Base-by-base conservation (phyloP, 306 rosid genomes). In the Gleditsia sinensis region DNA sequence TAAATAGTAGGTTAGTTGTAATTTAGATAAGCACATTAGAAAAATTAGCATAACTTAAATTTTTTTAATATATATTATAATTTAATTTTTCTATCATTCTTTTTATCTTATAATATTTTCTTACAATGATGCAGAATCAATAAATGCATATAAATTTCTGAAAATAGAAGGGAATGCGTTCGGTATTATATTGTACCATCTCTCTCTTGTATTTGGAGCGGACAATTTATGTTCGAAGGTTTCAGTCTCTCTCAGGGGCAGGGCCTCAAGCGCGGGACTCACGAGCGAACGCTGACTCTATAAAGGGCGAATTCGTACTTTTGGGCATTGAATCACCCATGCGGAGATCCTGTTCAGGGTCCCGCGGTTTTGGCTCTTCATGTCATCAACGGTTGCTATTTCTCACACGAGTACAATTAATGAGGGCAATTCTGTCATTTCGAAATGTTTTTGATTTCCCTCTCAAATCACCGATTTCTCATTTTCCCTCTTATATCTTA, bases 301-400 rank as follows among this genome's bases (percentile, higher is more conserved):
- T 34, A 45, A 60, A 74, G 71, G 80, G 20, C 2, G 43, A 64
- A 76, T 72, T 5, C 25, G 74, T 85, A 69, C 59, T 36, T 66
- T 55, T 34, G 2, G 1, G 53, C 56, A 72, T 75, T 82, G 42
- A 85, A 60, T 54, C 21, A 66, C 49, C 72, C 87, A 79, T 74
- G 62, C 14, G 34, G 50, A 60, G 11, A 54, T 3, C 68, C 74
- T 75, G 82, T 51, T 43, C 11, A 25, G 46, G 43, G 62, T 73
- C 43, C 37, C 21, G 12, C 53, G 1, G 9, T 0, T 25, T 21
- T 24, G 23, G 70, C 77, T 32, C 72, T 49, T 6, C 16, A 10
- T n/a, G 28, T 11, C 2, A 1, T 69, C 48, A 3, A 42, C 49
- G 55, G 23, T 43, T 43, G 3, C 9, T 3, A 24, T 7, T 63